Evolutionary conservation across 257 asterid genomes (phyloP), one percentile per base, ranked within the genome.

Genomic region (Paraleonurus japonicus): DNA sequence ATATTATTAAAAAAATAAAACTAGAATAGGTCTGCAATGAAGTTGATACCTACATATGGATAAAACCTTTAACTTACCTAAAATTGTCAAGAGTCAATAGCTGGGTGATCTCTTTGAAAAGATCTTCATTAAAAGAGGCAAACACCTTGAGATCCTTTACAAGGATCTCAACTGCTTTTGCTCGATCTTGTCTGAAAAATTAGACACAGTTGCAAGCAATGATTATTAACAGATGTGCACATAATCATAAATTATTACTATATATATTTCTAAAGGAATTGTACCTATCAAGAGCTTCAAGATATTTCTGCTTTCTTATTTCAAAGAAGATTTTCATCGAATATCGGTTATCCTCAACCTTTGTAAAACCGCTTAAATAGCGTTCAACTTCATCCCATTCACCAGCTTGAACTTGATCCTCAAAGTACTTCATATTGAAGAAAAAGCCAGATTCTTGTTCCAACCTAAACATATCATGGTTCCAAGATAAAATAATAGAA

Each of bases 321-420:
- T 92, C 98, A 79, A 92, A 92, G 90, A 92, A 92, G 53, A 92
- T 90, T 77, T 92, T 92, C 98, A 90, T 92, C 33, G 98, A 92
- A 75, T 92, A 92, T 26, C 95, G 92, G 80, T 92, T 92, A 76
- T 92, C 98, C 82, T 92, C 98, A 71, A 92, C 98, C 82, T 92
- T 92, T 4, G 98, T 92, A 77, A 92, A 90, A 73, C 98, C 96
- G 70, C 92, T 81, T 57, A 92, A 82, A 76, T 92, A 92, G 47
- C 86, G 84, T 74, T 92, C 98, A 53, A 92, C 96, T 84, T 92
- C 98, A 45, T 92, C 96, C 98, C 98, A 92, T 81, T 92, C 98
- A 68, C 98, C 97, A 15, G 96, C 96, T 80, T 92, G 98, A 76
- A 92, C 95, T 84, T 88, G 92, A 71, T 92, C 98, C 81, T 92